Conservation (phyloP, 2,329 filamentous ascomycete species). For the Cercospora sojina region DNA sequence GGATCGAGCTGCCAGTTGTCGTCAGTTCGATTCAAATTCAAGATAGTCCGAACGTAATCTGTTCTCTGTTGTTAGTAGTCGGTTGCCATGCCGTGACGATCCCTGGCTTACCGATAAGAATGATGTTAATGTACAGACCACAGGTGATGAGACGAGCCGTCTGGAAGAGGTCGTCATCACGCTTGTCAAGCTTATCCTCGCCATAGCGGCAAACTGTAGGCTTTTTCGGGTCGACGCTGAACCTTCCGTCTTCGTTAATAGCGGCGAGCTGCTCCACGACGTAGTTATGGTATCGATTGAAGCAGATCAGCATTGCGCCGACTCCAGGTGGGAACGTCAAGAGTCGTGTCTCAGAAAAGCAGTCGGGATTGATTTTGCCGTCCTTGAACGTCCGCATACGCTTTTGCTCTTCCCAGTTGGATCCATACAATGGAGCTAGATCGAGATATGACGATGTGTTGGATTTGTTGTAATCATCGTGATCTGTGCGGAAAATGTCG, state of each 20-base stretch:
- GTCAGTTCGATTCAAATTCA: slow-evolving; percentile 49
- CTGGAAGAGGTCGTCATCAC: slow-evolving; percentile 53
- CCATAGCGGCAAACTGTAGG: slow-evolving; percentile 37
- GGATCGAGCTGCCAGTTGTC: slow-evolving; percentile 48
- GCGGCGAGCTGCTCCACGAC: slow-evolving; percentile 72
- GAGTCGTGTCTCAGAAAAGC: slow-evolving; percentile 65
- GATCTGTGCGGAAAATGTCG: slow-evolving; percentile 66
- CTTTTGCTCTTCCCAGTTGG: slow-evolving; percentile 65
- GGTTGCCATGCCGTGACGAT: background rate
- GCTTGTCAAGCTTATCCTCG: slow-evolving; percentile 36
- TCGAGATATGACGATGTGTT: slow-evolving; percentile 74
- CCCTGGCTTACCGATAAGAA: slow-evolving; percentile 40
- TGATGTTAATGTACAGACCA: slow-evolving; percentile 55
- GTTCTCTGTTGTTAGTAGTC: background rate
- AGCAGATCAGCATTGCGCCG: slow-evolving; percentile 66
- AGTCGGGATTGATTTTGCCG: slow-evolving; percentile 70
- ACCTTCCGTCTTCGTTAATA: slow-evolving; percentile 84
- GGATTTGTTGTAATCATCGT: slow-evolving; percentile 61
- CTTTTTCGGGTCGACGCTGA: slow-evolving; percentile 64
- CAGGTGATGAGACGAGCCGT: slow-evolving; percentile 54
- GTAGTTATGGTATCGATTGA: slow-evolving; percentile 79
- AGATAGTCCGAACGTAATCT: slow-evolving; percentile 55
- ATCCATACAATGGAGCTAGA: slow-evolving; percentile 70
- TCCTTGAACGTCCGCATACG: slow-evolving; percentile 63
- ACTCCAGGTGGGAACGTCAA: slow-evolving; percentile 68